Evolutionary conservation across 1,139 yeast genomes (phyloP).

Genomic region (Citeromyces siamensis): DNA sequence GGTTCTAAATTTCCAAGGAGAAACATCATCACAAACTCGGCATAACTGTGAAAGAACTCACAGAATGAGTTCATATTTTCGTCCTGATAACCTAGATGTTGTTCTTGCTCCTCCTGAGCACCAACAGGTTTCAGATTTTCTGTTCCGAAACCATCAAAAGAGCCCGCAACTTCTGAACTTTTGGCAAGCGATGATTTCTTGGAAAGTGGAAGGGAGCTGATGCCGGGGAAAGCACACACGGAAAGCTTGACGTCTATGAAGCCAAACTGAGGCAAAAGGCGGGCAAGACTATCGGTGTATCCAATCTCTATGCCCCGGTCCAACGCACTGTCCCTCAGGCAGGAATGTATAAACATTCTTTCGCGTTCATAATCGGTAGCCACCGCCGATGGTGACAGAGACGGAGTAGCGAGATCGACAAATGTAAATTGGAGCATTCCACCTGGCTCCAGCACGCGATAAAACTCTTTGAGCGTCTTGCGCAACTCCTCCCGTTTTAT

Average conservation of each 20-base stretch:
- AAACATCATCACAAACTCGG: conserved; percentile 12
- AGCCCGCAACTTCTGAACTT: neutral
- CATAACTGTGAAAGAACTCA: conserved; percentile 14
- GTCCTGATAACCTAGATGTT: conserved; percentile 12
- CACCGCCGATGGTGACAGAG: neutral
- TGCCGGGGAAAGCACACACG: conserved; percentile 15
- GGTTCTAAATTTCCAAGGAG: neutral
- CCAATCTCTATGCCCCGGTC: conserved; percentile 10
- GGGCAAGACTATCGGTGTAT: conserved; percentile 12
- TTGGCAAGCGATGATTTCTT: neutral
- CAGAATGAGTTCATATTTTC: conserved; percentile 14
- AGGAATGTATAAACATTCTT: neutral
- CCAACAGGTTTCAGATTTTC: neutral
- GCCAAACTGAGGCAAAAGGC: conserved; percentile 11
- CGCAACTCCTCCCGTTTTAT: conserved; percentile 9
- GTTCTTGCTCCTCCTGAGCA: neutral
- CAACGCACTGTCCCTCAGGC: conserved; percentile 6
- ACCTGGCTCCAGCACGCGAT: conserved; percentile 15
- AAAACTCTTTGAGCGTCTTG: conserved; percentile 13
- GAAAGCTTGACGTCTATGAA: conserved; percentile 14
- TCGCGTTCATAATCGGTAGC: conserved; percentile 5
- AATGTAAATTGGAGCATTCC: conserved; percentile 15
- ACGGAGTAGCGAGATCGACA: conserved; percentile 9
- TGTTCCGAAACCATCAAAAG: neutral
- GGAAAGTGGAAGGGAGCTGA: conserved; percentile 1